Evolutionary conservation across 768 basidiomycete species (phyloP).

Genomic region (Russula virescens): DNA sequence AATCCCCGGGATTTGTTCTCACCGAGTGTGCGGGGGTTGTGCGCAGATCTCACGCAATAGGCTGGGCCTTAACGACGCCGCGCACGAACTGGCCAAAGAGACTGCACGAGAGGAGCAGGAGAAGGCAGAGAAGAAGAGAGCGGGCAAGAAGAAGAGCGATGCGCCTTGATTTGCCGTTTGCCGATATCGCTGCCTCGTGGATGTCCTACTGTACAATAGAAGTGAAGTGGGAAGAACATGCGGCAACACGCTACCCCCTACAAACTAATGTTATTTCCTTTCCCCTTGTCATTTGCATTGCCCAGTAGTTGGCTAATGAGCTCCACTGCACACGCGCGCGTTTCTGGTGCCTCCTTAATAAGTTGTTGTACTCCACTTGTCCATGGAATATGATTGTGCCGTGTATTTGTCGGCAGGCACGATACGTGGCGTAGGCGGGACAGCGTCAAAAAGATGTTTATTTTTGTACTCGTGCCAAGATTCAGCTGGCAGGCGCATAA

Average conservation of each 20-base stretch:
- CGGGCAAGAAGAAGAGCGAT: conserved; percentile 34
- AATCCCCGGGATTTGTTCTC: not conserved
- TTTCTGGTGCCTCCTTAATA: too few relatives aligned
- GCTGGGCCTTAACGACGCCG: conserved; percentile 81
- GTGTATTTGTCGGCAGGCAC: not conserved
- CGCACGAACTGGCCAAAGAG: conserved; percentile 73
- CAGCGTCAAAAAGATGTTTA: too few relatives aligned
- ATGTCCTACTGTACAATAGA: not conserved
- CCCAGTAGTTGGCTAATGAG: not conserved
- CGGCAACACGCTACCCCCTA: not conserved
- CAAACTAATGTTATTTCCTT: not conserved
- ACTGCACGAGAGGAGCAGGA: conserved; percentile 52
- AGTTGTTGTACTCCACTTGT: too few relatives aligned
- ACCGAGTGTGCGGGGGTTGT: not conserved
- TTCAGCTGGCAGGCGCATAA: too few relatives aligned
- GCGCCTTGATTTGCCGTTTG: not conserved
- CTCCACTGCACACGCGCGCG: too few relatives aligned
- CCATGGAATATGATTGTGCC: not conserved
- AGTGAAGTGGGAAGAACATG: not conserved
- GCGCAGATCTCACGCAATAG: conserved; percentile 84
- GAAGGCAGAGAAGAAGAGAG: conserved; percentile 48
- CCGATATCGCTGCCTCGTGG: not conserved
- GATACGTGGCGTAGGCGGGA: not conserved
- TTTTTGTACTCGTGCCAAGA: too few relatives aligned
- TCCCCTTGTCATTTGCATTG: not conserved